Conservation (phyloP, 2,329 filamentous ascomycete genomes). For the Colletotrichum plurivorum region DNA sequence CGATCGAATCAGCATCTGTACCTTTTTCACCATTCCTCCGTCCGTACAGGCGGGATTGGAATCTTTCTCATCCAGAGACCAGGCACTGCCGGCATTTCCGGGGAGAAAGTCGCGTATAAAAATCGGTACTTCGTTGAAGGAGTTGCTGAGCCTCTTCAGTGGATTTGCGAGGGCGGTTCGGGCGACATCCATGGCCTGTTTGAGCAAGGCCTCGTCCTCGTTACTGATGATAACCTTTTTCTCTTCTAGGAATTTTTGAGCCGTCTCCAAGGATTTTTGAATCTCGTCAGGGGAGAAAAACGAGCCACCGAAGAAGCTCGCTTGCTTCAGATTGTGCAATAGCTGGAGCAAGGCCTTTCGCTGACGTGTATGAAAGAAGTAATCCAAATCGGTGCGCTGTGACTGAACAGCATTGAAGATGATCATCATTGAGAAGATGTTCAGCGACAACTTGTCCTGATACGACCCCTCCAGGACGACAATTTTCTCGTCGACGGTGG, state of each 20-base stretch:
- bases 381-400: conserved; percentile 85
- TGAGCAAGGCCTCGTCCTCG: conserved; percentile 73
- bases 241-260: conserved; percentile 76
- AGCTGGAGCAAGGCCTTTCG: conserved; percentile 75
- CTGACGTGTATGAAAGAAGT: conserved; percentile 87
- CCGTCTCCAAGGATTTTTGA: conserved; percentile 73
- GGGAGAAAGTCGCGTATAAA: conserved; percentile 77
- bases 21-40: conserved; percentile 63
- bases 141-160: conserved; percentile 77
- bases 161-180: conserved; percentile 70
- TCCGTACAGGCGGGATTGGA: conserved; percentile 66
- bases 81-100: conserved; percentile 69
- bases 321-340: conserved; percentile 84
- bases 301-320: conserved; percentile 87
- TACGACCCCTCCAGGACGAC: conserved; percentile 85
- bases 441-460: conserved; percentile 86
- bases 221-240: conserved; percentile 70
- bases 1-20: conserved; percentile 67
- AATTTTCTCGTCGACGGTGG: conserved; percentile 78
- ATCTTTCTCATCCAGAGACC: conserved; percentile 74
- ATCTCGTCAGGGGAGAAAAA: conserved; percentile 79
- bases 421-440: conserved; percentile 87
- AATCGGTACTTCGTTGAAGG: conserved; percentile 83
- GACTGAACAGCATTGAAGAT: conserved; percentile 91
- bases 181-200: conserved; percentile 76